Conservation (phyloP, 2,329 filamentous ascomycete genomes). For the Microsporum ferrugineum region DNA sequence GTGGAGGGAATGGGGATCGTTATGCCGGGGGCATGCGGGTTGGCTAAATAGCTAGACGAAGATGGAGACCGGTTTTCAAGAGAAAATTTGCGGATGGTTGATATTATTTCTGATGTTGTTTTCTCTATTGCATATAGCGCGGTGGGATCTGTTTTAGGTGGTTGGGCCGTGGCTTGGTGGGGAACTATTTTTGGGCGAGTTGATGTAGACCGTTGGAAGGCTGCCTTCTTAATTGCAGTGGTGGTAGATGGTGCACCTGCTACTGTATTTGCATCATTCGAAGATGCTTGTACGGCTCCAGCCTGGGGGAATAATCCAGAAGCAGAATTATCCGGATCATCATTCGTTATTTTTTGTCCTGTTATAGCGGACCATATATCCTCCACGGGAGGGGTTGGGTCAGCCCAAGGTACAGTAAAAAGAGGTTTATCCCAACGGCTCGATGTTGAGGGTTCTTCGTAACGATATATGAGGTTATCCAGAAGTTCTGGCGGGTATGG, state of each 20-base stretch:
- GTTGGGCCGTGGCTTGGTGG: constrained; percentile 36
- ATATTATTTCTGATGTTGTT: constrained; percentile 31
- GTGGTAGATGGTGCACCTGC: background rate
- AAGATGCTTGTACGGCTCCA: constrained; percentile 5
- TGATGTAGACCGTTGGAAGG: constrained; percentile 12
- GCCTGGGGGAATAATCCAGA: background rate
- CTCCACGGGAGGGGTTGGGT: constrained; percentile 44
- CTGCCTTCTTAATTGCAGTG: background rate
- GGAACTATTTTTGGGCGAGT: constrained; percentile 15
- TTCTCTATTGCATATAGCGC: constrained; percentile 37
- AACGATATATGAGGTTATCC: constrained; percentile 53
- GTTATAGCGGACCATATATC: constrained; percentile 51
- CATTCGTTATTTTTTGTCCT: constrained; percentile 25
- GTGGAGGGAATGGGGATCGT: constrained; percentile 26
- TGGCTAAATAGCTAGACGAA: constrained; percentile 11
- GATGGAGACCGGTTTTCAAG: constrained; percentile 29
- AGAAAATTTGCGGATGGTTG: constrained; percentile 32
- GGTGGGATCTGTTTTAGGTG: constrained; percentile 28
- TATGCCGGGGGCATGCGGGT: constrained; percentile 19
- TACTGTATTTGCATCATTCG: constrained; percentile 13
- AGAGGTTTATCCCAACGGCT: constrained; percentile 55
- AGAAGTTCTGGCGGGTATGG: constrained; percentile 46
- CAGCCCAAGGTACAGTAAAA: constrained; percentile 49
- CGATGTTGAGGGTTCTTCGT: constrained; percentile 57
- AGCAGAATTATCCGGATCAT: constrained; percentile 1